These are phyloP conservation scores for Stereocaulon alpinum DNA, from an alignment of 495 filamentous ascomycete species.

Conservation along the genomic window DNA sequence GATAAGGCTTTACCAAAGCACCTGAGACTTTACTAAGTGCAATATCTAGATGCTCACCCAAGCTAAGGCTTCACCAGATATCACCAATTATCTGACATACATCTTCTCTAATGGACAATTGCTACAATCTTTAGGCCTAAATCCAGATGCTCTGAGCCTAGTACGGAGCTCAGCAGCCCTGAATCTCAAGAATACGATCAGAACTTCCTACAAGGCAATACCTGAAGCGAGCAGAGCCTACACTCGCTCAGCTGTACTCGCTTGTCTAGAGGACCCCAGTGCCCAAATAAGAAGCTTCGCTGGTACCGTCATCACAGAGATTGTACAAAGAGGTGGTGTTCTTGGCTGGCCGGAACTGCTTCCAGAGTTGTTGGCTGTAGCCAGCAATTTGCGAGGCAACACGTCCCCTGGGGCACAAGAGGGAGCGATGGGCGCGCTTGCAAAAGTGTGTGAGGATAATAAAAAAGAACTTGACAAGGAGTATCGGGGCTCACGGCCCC, in stretches of 20 bases:
- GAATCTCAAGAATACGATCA: conserved; percentile 91
- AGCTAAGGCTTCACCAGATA: conserved; percentile 82
- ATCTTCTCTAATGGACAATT: conserved; percentile 64
- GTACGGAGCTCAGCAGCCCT: conserved; percentile 80
- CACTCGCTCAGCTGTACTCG: conserved; percentile 65
- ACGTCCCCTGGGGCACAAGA: conserved; percentile 65
- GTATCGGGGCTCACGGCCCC: conserved; percentile 72
- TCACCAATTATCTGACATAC: conserved; percentile 94
- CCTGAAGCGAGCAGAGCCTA: conserved; percentile 57
- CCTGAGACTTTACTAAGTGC: conserved; percentile 1
- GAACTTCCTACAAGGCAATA: conserved; percentile 57
- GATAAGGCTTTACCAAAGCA: background rate
- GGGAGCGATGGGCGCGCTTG: conserved; percentile 82
- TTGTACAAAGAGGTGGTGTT: conserved; percentile 74
- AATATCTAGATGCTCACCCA: conserved; percentile 74
- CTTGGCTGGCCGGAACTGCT: conserved; percentile 86
- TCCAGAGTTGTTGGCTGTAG: conserved; percentile 63
- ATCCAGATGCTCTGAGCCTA: conserved; percentile 48
- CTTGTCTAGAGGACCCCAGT: conserved; percentile 72
- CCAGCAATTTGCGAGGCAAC: conserved; percentile 61
- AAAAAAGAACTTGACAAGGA: conserved; percentile 76
- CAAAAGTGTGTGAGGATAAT: conserved; percentile 96
- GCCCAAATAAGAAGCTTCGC: conserved; percentile 76
- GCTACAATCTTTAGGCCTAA: conserved; percentile 47
- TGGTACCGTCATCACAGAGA: conserved; percentile 91